These are phyloP conservation scores for Melocanna baccifera DNA, from an alignment of 176 grass and related monocot species.

Conservation along the genomic window DNA sequence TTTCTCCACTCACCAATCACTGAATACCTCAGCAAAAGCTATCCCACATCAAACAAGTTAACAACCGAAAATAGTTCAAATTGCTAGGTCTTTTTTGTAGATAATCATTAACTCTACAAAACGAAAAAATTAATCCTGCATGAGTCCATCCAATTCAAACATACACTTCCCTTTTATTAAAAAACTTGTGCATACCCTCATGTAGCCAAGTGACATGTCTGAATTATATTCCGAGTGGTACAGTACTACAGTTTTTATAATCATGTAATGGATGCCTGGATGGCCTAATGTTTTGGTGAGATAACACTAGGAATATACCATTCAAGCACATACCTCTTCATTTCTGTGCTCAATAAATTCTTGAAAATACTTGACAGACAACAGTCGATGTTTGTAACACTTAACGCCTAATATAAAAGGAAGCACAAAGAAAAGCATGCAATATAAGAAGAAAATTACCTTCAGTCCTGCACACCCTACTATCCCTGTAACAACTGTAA, in stretches of 20 bases:
- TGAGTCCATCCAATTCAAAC: background rate
- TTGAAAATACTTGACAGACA: background rate
- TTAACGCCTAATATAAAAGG: background rate
- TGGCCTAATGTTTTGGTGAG: background rate
- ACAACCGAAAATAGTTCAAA: background rate
- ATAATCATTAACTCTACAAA: background rate
- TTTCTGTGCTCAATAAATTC: background rate
- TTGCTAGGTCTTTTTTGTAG: background rate
- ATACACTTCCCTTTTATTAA: background rate
- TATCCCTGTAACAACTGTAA: conserved; percentile 94
- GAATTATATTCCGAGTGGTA: background rate
- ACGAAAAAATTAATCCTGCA: background rate
- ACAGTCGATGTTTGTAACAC: background rate
- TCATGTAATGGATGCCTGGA: background rate
- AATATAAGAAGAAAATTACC: conserved; percentile 52
- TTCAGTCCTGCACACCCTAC: conserved; percentile 96
- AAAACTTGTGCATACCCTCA: background rate
- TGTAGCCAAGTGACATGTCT: background rate
- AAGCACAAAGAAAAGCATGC: background rate
- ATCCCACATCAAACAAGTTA: background rate
- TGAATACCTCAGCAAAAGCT: too few relatives aligned
- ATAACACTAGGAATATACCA: background rate
- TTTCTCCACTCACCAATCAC: too few relatives aligned
- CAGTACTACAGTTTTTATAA: background rate
- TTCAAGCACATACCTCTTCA: background rate